phyloP scores from a whole-genome alignment of 2,329 filamentous ascomycete genomes.

The Exophiala sp. region DNA sequence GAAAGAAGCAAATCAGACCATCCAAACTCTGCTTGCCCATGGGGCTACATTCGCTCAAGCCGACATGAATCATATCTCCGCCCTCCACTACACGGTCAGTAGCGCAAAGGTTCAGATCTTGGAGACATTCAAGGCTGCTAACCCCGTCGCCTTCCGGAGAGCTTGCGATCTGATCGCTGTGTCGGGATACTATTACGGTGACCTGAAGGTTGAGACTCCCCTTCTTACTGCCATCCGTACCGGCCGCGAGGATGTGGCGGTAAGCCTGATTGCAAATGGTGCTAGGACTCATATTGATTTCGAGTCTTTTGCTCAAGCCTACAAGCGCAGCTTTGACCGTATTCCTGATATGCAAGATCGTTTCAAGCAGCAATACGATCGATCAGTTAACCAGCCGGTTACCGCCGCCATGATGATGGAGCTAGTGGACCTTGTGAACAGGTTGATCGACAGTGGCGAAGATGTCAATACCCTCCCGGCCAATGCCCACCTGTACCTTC shows the following conservation, averaged over 20 bases:
- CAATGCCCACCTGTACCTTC: too few relatives aligned
- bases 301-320: conserved; percentile 57
- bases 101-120: conserved; percentile 43
- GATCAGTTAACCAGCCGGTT: conserved; percentile 57
- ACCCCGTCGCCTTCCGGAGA: conserved; percentile 50
- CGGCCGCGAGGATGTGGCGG: conserved; percentile 49
- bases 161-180: conserved; percentile 60
- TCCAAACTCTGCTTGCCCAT: conserved; percentile 57
- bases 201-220: conserved; percentile 41
- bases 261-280: conserved; percentile 59
- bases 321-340: conserved; percentile 40
- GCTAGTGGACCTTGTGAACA: conserved; percentile 46
- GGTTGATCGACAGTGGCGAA: conserved; percentile 59
- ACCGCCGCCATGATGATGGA: conserved; percentile 53
- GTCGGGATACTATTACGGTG: conserved; percentile 36
- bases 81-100: conserved; percentile 60
- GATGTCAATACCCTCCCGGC: conserved; percentile 57
- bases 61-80: conserved; percentile 58
- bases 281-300: conserved; percentile 57
- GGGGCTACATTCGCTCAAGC: conserved; percentile 70
- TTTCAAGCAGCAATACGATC: conserved; percentile 47
- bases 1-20: conserved; percentile 60
- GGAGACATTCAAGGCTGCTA: conserved; percentile 50
- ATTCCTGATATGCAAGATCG: conserved; percentile 35
- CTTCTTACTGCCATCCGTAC: conserved; percentile 55